These are phyloP conservation scores for Fusarium caatingaense DNA, from an alignment of 2,329 filamentous ascomycete species.

Conservation along the genomic window DNA sequence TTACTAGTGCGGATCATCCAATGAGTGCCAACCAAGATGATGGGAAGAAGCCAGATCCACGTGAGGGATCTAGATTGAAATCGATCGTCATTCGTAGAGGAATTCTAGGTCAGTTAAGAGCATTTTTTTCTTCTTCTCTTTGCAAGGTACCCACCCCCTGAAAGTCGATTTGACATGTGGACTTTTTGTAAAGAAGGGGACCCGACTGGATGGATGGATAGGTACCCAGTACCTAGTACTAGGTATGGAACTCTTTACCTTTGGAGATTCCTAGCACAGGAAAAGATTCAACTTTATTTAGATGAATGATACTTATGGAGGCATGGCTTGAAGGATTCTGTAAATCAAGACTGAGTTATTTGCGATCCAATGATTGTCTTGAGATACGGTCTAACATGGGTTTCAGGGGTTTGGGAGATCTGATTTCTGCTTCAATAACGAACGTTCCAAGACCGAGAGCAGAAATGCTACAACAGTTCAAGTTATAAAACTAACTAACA, in stretches of 20 bases:
- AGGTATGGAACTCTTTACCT: background rate
- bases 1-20: slow-evolving; percentile 23
- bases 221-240: background rate
- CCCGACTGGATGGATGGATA: background rate
- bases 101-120: slow-evolving; percentile 10
- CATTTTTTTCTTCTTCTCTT: background rate
- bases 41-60: slow-evolving; percentile 22
- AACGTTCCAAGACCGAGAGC: background rate
- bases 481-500: background rate
- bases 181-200: slow-evolving; percentile 3
- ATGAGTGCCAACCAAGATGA: slow-evolving; percentile 20
- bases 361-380: background rate
- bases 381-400: background rate
- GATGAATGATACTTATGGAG: background rate
- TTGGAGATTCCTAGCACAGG: background rate
- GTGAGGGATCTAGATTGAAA: slow-evolving; percentile 29
- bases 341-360: background rate
- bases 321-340: background rate
- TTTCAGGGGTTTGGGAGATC: background rate
- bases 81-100: slow-evolving; percentile 25
- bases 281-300: background rate
- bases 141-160: slow-evolving; percentile 23
- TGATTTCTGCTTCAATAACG: background rate
- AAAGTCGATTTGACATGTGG: slow-evolving; percentile 27
- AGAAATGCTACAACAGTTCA: background rate